phyloP scores from a whole-genome alignment of 2,329 filamentous ascomycete genomes.

The Teratosphaeria epicoccoides region DNA sequence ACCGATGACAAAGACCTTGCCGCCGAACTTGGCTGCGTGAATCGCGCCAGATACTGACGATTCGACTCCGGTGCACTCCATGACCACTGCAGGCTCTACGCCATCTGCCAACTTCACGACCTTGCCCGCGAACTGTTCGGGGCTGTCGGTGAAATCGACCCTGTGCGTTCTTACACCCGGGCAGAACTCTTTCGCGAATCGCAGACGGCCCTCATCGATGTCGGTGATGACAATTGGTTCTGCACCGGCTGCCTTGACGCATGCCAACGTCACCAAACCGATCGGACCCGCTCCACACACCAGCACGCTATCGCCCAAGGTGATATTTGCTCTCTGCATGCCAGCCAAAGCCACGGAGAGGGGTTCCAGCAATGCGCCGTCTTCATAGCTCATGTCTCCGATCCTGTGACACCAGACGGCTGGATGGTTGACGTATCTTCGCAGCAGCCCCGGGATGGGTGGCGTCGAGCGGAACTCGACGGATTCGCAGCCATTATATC shows the following conservation, averaged over 20 bases:
- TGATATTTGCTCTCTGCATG: constrained; percentile 69
- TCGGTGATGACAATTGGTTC: constrained; percentile 89
- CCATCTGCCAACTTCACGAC: constrained; percentile 65
- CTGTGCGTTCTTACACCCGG: constrained; percentile 73
- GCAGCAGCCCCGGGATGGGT: constrained; percentile 73
- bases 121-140: constrained; percentile 60
- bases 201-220: constrained; percentile 75
- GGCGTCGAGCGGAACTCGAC: constrained; percentile 86
- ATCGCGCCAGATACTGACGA: constrained; percentile 77
- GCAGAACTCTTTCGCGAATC: constrained; percentile 74
- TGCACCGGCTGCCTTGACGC: constrained; percentile 74
- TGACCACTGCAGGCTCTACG: constrained; percentile 66
- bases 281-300: constrained; percentile 92
- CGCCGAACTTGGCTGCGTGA: constrained; percentile 85
- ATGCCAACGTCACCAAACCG: constrained; percentile 78
- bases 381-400: constrained; percentile 79
- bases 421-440: constrained; percentile 90
- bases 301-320: constrained; percentile 75
- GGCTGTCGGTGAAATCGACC: constrained; percentile 50
- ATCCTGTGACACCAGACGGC: constrained; percentile 96
- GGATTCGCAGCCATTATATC: constrained; percentile 87
- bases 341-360: constrained; percentile 81
- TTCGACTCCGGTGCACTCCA: constrained; percentile 95
- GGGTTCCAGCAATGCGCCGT: constrained; percentile 83
- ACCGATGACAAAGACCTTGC: constrained; percentile 93